A percentile compares a stretch with the other conserved stretches of the same genome.
Conservation (phyloP, 371 early-diverging fungal species). For the Mucor ambiguus region DNA sequence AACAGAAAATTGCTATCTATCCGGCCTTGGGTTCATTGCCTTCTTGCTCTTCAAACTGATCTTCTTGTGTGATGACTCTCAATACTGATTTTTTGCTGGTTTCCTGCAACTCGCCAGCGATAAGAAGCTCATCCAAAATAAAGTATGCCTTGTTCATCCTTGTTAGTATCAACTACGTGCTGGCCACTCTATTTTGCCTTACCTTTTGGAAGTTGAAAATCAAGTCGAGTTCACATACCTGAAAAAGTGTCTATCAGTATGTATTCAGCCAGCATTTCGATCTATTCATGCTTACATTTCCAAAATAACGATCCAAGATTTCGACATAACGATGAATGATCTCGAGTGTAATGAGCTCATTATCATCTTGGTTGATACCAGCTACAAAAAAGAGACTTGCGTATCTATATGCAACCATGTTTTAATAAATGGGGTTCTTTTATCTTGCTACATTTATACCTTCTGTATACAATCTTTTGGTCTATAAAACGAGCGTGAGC, state of each 20-base stretch:
- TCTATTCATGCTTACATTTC: conserved; percentile 70
- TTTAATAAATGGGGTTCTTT: background rate
- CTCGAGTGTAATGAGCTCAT: conserved; percentile 93
- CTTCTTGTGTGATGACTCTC: conserved; percentile 75
- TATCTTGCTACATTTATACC: conserved; percentile 14
- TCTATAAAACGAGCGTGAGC: conserved; percentile 46
- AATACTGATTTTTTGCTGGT: conserved; percentile 81
- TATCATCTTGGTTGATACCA: conserved; percentile 90
- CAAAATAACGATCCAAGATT: conserved; percentile 95
- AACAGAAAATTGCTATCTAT: conserved; percentile 3
- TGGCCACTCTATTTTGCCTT: background rate
- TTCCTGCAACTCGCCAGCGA: conserved; percentile 86
- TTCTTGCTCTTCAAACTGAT: conserved; percentile 75
- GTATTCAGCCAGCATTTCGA: too few species aligned
- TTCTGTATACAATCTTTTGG: conserved; percentile 91
- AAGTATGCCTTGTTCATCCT: conserved; percentile 68
- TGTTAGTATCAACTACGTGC: background rate
- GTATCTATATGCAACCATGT: conserved; percentile 65
- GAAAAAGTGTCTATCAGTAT: background rate
- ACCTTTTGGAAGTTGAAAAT: conserved; percentile 89
- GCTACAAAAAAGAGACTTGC: conserved; percentile 95
- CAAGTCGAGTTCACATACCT: conserved; percentile 89
- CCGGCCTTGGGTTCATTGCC: conserved; percentile 57
- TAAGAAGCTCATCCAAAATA: conserved; percentile 82
- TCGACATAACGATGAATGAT: conserved; percentile 98